These are phyloP conservation scores for Neofusicoccum parvum DNA, from an alignment of 2,329 filamentous ascomycete species.

Conservation along the genomic window DNA sequence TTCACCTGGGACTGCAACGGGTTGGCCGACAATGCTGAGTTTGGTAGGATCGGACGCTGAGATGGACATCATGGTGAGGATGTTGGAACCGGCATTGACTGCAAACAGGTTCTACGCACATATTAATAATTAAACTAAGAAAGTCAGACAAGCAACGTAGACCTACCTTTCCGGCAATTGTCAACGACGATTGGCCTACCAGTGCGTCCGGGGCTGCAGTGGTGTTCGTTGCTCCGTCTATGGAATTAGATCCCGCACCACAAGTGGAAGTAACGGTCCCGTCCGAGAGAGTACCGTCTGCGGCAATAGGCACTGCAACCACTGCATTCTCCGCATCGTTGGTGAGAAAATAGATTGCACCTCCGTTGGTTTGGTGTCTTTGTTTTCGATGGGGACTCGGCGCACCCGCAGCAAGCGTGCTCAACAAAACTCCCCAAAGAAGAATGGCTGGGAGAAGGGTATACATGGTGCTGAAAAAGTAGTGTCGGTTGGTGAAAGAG, in stretches of 20 bases:
- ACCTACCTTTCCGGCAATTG: conserved; percentile 54
- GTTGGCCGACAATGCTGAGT: conserved; percentile 36
- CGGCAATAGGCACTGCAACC: conserved; percentile 52
- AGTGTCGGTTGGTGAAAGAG: too few relatives aligned
- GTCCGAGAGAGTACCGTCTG: conserved; percentile 50
- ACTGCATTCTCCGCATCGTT: conserved; percentile 56
- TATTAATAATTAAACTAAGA: too few relatives aligned
- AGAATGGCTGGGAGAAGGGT: not conserved
- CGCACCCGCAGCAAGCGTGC: not conserved
- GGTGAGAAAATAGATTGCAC: conserved; percentile 60
- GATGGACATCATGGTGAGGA: conserved; percentile 42
- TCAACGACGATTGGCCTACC: conserved; percentile 54
- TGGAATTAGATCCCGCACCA: conserved; percentile 48
- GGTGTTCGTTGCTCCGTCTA: conserved; percentile 42
- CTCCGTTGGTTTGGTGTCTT: conserved; percentile 27
- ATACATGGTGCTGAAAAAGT: too few relatives aligned
- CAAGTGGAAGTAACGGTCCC: conserved; percentile 50
- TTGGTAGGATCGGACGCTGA: conserved; percentile 32
- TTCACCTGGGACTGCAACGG: conserved; percentile 37
- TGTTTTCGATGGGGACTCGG: not conserved
- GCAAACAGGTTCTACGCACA: conserved; percentile 53
- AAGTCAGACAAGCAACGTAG: too few relatives aligned
- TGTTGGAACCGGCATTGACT: conserved; percentile 49
- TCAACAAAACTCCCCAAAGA: not conserved
- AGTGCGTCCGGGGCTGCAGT: conserved; percentile 54